Evolutionary conservation across 2,329 filamentous ascomycete species (phyloP), one percentile per base, ranked within the genome.

Genomic region (Pyrenophora teres): DNA sequence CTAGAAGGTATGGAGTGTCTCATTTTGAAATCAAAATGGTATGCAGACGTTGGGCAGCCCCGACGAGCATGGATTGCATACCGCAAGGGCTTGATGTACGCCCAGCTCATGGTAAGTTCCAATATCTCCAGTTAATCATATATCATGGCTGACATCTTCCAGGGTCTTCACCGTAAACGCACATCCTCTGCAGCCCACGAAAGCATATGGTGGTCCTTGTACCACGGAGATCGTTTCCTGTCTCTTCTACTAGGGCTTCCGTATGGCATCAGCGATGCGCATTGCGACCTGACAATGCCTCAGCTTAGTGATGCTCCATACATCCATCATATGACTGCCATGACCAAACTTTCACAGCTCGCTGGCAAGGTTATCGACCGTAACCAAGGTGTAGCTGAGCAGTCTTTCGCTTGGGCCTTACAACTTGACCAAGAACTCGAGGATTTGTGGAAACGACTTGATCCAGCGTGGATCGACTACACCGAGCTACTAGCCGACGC

Each of bases 201-300:
- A 39, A 71, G 65, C 30, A 73, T 76, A 23, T 76, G 71, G 71
- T 76, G 74, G 74, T 56, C 64, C 3, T 48, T 76, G 16, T 76
- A 72, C 45, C 68, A 73, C 30, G 70, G 70, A 2, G 83, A 86
- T 55, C 74, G 82, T 25, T 78, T 79, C 54, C 61, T 82, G 5
- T 80, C 80, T 19, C 62, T 83, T 15, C 70, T 83, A n/a, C 73
- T 84, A 3, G 82, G 82, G 10, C 73, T 84, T 6, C 82, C 82
- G 2, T 76, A 77, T 47, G 73, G 71, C 25, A 70, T 78, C 33
- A 63, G 51, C 52, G 75, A 78, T 52, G 50, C 64, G 1, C 74
- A 76, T 40, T 73, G 72, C 58, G 71, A 73, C 41, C 61, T 72
- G 35, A 63, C 49, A 8, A 59, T 72, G 37, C 67, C 67, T 3